Evolutionary conservation across 495 filamentous ascomycete genomes (phyloP).

Genomic region (Xylaria scruposa): DNA sequence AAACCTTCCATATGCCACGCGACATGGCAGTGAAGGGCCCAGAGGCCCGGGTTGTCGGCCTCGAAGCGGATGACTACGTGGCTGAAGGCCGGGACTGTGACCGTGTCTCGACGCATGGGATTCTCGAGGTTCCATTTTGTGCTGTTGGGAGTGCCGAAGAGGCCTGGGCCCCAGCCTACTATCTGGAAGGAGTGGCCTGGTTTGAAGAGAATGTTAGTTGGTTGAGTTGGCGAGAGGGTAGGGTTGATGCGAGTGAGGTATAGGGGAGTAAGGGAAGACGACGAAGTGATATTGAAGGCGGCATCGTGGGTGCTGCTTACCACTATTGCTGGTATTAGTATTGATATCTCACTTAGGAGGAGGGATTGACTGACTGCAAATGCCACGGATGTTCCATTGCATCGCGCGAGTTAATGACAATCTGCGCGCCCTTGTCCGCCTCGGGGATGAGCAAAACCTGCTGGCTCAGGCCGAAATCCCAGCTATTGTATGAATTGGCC

Average conservation of each 20-base stretch:
- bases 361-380: conserved; percentile 36
- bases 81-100: conserved; percentile 37
- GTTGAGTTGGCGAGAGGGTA: neutral
- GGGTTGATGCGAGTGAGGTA: neutral
- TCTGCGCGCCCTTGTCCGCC: conserved; percentile 67
- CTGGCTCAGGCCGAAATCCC: conserved; percentile 42
- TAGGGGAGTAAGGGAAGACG: no score
- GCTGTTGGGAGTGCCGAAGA: conserved; percentile 28
- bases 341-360: conserved; percentile 3
- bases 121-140: conserved; percentile 37
- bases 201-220: conserved; percentile 3
- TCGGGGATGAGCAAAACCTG: conserved; percentile 56
- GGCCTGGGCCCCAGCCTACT: conserved; percentile 42
- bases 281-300: no score
- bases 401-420: conserved; percentile 74
- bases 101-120: conserved; percentile 44
- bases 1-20: conserved; percentile 43
- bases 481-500: conserved; percentile 41
- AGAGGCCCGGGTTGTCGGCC: conserved; percentile 44
- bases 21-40: conserved; percentile 45
- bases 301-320: neutral
- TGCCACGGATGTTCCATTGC: conserved; percentile 50
- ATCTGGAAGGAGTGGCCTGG: conserved; percentile 45
- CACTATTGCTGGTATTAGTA: conserved; percentile 16
- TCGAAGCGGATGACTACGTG: conserved; percentile 42